phyloP scores from a whole-genome alignment of 345 rosid species.

The Corchorus capsularis region DNA sequence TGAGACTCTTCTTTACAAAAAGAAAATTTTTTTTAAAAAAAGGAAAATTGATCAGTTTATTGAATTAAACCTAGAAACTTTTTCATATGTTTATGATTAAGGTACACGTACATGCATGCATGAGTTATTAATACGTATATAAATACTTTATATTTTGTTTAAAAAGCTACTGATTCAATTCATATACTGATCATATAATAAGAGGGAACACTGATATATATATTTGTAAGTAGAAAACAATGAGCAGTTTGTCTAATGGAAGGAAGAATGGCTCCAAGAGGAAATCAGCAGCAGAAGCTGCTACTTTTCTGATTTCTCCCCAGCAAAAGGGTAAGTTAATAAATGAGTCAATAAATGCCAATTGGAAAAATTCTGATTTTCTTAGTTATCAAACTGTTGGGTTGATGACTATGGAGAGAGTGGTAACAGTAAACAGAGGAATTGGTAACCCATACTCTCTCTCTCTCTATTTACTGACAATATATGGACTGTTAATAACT shows the following conservation, averaged over 20 bases:
- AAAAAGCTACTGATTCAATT: neutral
- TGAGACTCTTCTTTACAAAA: neutral
- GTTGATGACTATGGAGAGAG: constrained; percentile 15
- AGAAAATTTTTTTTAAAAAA: too few species aligned
- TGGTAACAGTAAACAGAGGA: neutral
- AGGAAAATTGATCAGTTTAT: too few species aligned
- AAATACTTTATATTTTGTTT: neutral
- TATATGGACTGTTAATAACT: neutral
- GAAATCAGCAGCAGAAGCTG: constrained; percentile 20
- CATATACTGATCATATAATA: neutral
- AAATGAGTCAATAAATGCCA: constrained; percentile 35
- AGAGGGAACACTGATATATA: neutral
- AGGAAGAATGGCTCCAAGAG: constrained; percentile 15
- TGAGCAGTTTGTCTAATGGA: neutral
- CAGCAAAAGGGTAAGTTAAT: constrained; percentile 27
- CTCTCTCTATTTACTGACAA: constrained; percentile 25
- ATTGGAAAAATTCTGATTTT: constrained; percentile 12
- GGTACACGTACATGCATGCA: neutral
- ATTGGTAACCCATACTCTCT: constrained; percentile 12
- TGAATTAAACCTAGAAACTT: neutral
- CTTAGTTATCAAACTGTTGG: neutral
- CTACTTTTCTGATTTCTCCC: neutral
- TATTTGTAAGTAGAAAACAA: neutral
- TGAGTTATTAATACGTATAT: constrained; percentile 1
- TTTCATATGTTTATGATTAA: neutral